Conservation (phyloP, 2,329 filamentous ascomycete genomes). For the Pseudogymnoascus sp. region DNA sequence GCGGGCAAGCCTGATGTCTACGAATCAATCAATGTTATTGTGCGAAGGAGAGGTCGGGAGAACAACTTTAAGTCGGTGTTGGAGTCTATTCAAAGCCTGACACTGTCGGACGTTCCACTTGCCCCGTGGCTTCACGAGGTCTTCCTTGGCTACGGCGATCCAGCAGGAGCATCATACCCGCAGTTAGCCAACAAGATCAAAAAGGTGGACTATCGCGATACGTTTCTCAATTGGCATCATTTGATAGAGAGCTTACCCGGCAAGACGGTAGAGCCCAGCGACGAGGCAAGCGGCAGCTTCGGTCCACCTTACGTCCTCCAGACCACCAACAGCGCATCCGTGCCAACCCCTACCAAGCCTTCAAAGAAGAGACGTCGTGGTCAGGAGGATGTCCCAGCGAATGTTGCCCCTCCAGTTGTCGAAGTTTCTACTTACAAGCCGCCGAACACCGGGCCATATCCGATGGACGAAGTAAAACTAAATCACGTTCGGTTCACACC, state of each 20-base stretch:
- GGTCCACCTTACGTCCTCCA: conserved; percentile 83
- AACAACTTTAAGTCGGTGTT: conserved; percentile 96
- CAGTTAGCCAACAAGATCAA: conserved; percentile 69
- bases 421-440: conserved; percentile 86
- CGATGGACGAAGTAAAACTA: conserved; percentile 68
- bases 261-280: conserved; percentile 71
- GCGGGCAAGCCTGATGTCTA: conserved; percentile 72
- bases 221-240: conserved; percentile 93
- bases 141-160: conserved; percentile 95
- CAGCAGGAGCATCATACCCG: conserved; percentile 77
- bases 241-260: conserved; percentile 83
- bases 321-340: conserved; percentile 45
- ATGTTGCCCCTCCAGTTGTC: conserved; percentile 57
- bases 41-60: conserved; percentile 75
- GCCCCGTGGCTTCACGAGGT: conserved; percentile 93
- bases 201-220: conserved; percentile 84
- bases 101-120: conserved; percentile 74
- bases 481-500: conserved; percentile 86
- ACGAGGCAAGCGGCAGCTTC: conserved; percentile 64
- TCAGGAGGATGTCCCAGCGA: conserved; percentile 55
- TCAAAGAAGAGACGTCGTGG: conserved; percentile 85
- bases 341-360: conserved; percentile 45
- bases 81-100: conserved; percentile 80
- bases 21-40: conserved; percentile 73
- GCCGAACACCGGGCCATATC: conserved; percentile 82